Percentiles rank a stretch among this genome's conserved stretches.
These are phyloP conservation scores for Wickerhamiella qilinensis DNA, from an alignment of 805 yeast species.

Conservation along the genomic window DNA sequence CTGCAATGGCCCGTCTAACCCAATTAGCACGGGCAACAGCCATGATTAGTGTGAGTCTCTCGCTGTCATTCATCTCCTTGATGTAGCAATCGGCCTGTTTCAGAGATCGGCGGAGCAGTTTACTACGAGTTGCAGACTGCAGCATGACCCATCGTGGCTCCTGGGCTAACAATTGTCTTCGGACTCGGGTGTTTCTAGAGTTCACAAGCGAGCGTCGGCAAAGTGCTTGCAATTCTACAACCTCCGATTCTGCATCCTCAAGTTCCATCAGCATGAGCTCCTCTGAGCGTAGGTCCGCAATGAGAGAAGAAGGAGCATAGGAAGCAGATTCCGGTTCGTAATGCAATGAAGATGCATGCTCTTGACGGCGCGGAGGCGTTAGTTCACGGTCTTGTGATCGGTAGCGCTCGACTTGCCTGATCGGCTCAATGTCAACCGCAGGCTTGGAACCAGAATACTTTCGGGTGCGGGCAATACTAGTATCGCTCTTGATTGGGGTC, in stretches of 20 bases:
- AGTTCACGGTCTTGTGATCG: no score
- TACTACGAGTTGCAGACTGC: not conserved
- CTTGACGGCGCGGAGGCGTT: no score
- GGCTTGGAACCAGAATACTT: no score
- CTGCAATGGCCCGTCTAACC: not conserved
- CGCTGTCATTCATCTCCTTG: not conserved
- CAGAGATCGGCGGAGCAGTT: not conserved
- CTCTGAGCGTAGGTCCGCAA: conserved; percentile 12
- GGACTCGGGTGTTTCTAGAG: no score
- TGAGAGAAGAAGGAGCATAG: not conserved
- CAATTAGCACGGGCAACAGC: not conserved
- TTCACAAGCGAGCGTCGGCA: conserved; percentile 3
- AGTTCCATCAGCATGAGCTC: conserved; percentile 19
- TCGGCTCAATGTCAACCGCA: no score
- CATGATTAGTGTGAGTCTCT: not conserved
- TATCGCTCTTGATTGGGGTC: not conserved
- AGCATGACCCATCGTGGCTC: not conserved
- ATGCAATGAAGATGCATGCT: not conserved
- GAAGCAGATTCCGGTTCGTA: not conserved
- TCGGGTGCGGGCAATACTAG: no score
- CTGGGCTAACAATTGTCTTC: not conserved
- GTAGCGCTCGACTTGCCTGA: no score
- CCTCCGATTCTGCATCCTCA: conserved; percentile 19
- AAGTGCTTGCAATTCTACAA: conserved; percentile 45
- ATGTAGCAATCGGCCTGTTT: not conserved